Conservation (phyloP, 768 basidiomycete species). For the Lactarius akahatsu region DNA sequence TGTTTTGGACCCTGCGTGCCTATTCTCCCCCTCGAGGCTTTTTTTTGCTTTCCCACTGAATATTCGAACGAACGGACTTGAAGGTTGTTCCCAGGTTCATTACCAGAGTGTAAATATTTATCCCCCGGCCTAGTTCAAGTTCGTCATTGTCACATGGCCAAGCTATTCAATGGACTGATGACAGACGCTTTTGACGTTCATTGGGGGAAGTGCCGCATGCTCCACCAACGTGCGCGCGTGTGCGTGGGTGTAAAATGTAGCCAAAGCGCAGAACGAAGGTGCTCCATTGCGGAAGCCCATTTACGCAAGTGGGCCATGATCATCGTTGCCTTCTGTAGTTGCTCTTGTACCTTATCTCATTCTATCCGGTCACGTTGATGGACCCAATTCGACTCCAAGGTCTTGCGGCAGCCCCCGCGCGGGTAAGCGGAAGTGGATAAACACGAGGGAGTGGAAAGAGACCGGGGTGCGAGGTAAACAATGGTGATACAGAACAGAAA, state of each 20-base stretch:
- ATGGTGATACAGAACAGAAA: constrained; percentile 17
- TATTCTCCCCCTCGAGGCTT: not conserved
- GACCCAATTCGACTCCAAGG: not conserved
- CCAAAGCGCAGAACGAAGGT: not conserved
- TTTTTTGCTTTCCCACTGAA: not conserved
- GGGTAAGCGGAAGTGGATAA: not conserved
- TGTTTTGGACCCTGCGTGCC: not conserved
- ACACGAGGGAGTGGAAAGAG: not conserved
- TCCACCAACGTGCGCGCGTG: not conserved
- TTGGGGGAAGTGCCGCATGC: not conserved
- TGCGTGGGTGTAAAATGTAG: not conserved
- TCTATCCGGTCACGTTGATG: not conserved
- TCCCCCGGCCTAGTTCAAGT: too few species aligned
- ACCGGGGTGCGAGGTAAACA: not conserved
- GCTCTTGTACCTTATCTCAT: not conserved
- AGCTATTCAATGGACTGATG: too few species aligned
- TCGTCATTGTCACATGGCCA: too few species aligned
- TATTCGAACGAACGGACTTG: not conserved
- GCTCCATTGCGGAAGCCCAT: not conserved
- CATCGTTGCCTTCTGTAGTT: not conserved
- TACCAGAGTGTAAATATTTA: too few species aligned
- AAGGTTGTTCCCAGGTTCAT: not conserved
- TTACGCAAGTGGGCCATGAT: not conserved
- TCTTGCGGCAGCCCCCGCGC: not conserved
- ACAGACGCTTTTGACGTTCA: too few species aligned